phyloP scores from a whole-genome alignment of 2,329 filamentous ascomycete genomes.

The Coniochaeta pulveracea region DNA sequence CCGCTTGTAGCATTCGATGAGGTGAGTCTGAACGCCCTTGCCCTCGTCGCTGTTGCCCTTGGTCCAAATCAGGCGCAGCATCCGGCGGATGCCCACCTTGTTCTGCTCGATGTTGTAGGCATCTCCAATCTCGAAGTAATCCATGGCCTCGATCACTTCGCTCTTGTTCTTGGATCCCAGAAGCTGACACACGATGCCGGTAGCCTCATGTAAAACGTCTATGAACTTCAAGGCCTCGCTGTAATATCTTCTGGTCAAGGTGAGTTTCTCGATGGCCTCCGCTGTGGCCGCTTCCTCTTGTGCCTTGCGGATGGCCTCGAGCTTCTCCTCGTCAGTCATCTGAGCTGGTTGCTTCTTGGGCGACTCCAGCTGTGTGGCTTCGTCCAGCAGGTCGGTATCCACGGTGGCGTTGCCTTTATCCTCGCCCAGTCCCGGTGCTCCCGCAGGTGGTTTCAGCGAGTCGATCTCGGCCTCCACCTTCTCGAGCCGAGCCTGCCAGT shows the following conservation, averaged over 20 bases:
- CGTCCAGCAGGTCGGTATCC: constrained; percentile 71
- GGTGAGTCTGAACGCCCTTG: constrained; percentile 90
- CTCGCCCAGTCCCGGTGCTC: constrained; percentile 60
- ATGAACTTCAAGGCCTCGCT: constrained; percentile 91
- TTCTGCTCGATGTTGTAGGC: constrained; percentile 94
- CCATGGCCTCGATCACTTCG: constrained; percentile 97
- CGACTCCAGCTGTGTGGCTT: constrained; percentile 71
- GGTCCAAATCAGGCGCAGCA: constrained; percentile 97
- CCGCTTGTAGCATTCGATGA: constrained; percentile 93
- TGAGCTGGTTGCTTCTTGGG: constrained; percentile 48
- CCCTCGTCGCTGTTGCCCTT: constrained; percentile 99
- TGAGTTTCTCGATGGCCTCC: constrained; percentile 77
- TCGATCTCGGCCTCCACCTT: constrained; percentile 75
- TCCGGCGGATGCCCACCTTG: constrained; percentile 82
- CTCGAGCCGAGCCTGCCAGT: constrained; percentile 76
- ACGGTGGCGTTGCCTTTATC: constrained; percentile 57
- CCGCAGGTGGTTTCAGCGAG: constrained; percentile 66
- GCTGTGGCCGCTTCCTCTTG: constrained; percentile 81
- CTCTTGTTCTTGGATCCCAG: constrained; percentile 94
- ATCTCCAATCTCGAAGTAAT: constrained; percentile 92
- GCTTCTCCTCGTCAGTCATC: constrained; percentile 72
- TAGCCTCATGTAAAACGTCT: constrained; percentile 76
- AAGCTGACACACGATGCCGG: constrained; percentile 71
- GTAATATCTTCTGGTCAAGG: constrained; percentile 83
- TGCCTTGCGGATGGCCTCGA: constrained; percentile 63